A percentile compares a stretch with the other conserved stretches of the same genome.
Evolutionary conservation across 2,329 filamentous ascomycete genomes (phyloP).

Genomic region (Cordyceps tenuipes): DNA sequence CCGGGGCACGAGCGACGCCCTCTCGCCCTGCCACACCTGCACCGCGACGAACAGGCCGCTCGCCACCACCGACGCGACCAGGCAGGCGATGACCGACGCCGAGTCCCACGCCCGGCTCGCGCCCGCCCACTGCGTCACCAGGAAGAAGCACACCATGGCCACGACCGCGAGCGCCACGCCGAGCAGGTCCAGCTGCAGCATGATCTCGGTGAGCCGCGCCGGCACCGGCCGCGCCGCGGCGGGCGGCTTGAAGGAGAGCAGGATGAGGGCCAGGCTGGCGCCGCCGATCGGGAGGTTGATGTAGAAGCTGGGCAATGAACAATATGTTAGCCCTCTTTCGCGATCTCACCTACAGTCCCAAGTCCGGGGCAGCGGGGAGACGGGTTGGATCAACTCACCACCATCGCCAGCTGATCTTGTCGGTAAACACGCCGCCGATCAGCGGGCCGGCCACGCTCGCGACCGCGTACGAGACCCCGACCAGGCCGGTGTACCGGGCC

Average conservation of each 20-base stretch:
- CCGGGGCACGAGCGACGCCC: not conserved
- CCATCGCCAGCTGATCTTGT: conserved; percentile 9
- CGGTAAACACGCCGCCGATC: conserved; percentile 19
- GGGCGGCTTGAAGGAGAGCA: conserved; percentile 27
- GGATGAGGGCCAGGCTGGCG: conserved; percentile 15
- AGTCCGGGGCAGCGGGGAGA: no score
- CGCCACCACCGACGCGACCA: conserved; percentile 22
- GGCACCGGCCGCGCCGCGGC: conserved; percentile 22
- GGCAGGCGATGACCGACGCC: conserved; percentile 26
- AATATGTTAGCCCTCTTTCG: no score
- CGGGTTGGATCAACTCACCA: not conserved
- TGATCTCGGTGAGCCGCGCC: conserved; percentile 26
- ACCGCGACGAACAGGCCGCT: conserved; percentile 20
- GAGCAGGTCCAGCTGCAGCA: conserved; percentile 22
- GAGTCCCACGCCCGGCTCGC: conserved; percentile 28
- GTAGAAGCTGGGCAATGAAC: conserved; percentile 14
- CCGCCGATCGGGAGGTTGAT: conserved; percentile 20
- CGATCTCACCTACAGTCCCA: no score
- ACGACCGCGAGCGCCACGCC: conserved; percentile 30
- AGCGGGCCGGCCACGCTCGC: conserved; percentile 18
- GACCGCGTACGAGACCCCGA: conserved; percentile 16
- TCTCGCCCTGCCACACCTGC: conserved; percentile 1
- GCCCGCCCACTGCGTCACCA: conserved; percentile 35
- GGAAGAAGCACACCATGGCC: conserved; percentile 28
- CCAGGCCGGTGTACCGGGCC: conserved; percentile 17